Evolutionary conservation across 305 asterid genomes (phyloP), one percentile per base, ranked within the genome.

Genomic region (Rubia balearica): DNA sequence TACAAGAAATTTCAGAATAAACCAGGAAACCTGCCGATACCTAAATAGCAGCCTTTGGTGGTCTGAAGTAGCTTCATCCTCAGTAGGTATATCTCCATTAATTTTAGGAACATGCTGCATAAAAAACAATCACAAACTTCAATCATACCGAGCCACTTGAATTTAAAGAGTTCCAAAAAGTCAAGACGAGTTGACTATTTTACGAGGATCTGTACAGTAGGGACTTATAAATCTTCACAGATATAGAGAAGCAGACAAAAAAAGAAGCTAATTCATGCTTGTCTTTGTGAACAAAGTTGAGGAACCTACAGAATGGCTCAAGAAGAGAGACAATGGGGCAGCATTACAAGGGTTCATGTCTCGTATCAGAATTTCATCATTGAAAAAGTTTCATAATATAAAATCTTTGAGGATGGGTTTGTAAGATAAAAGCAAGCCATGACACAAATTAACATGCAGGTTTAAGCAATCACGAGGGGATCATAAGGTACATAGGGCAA

Each of bases 21-120:
- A 79, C 51, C 36, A 68, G 69, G 77, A 73, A 74, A 75, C 59
- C 36, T 79, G 67, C 74, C 59, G 71, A 36, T 85, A 94, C 98
- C 99, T 91, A 77, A 87, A 88, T 62, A 85, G 86, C 74, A 94
- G 95, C 85, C 99, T 90, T 82, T 94, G 96, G 81, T 91, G 95
- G 75, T 94, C 97, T 74, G 98, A 86, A 76, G 90, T 94, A 71
- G 95, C 97, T 85, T 88, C 97, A 61, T 94, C 96, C 49, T 82
- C 83, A 74, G 97, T 86, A 81, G 99, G 99, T 77, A 94, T 87
- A 82, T 86, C 99, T 70, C 93, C 94, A 65, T 91, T 91, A 73
- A 88, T 88, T 85, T 87, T 87, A 59, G 98, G 98, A 81, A 91
- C 71, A 71, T 95, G 99, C 99, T 91, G 89, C 86, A 83, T 41